Evolutionary conservation across 768 basidiomycete genomes (phyloP), one percentile per base, ranked within the genome.

Genomic region (Boletus edulis): DNA sequence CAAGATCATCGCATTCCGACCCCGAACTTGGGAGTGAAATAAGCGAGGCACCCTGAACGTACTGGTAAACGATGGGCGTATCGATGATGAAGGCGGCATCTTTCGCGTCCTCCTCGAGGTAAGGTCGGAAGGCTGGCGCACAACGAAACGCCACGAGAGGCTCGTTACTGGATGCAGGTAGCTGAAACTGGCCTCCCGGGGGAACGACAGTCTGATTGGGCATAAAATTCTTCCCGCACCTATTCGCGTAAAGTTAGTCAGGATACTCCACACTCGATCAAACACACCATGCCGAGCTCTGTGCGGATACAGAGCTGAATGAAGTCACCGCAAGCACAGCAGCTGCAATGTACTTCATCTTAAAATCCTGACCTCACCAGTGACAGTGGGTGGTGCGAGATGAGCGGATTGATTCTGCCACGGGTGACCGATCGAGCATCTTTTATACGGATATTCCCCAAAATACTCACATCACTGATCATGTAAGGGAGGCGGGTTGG

Each of bases 141-240:
- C 80, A 82, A 42, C 77, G 75, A 42, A 82, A 72, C 0, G 75
- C 75, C 1, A 81, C 66, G 14, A 80, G 69, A 10, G 80, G 75
- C 8, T 59, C 57, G 3, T 62, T 18, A 5, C 76, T 77, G 4
- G 58, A 51, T 0, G 62, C 58, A 1, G 77, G 76, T 1, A 72
- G 51, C 8, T 69, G 67, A 53, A 81, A 82, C 49, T 75, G 70
- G 3, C 80, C 79, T 1, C 76, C 79, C 0, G 81, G 79, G 1
- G 73, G 73, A 17, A 77, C 72, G 7, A 76, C 66, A 2, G 75
- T 70, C 51, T 77, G 66, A 22, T 70, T 69, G 8, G 68, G 35
- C 70, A 75, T 76, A 61, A 67, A 82, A 57, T 80, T 74, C 64
- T 81, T 81, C 40, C 78, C 78, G 44, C 80, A 81, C 79, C 81